A percentile compares a stretch with the other conserved stretches of the same genome.
Evolutionary conservation across 225 moss, liverwort and hornwort genomes (phyloP).

Genomic region (Straminergon stramineum): DNA sequence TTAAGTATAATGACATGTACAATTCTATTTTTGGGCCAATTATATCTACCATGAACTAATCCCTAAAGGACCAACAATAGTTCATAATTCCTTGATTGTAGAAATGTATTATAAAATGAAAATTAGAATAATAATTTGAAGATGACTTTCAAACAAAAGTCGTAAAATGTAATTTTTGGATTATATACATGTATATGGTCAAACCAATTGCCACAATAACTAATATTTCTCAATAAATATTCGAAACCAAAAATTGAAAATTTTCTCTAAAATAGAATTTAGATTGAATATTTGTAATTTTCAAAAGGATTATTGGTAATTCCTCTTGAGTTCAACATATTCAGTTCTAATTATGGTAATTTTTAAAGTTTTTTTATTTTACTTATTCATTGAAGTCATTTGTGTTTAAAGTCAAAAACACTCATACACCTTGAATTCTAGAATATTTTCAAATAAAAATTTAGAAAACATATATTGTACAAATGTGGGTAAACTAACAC

Average conservation of each 20-base stretch:
- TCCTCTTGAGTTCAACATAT: neutral
- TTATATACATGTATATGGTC: rapidly evolving
- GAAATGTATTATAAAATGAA: neutral
- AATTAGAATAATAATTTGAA: neutral
- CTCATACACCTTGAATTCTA: neutral
- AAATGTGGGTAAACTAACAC: neutral
- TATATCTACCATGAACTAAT: neutral
- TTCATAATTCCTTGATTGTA: rapidly evolving
- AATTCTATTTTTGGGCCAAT: neutral
- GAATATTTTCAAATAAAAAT: neutral
- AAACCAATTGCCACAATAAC: too few relatives aligned
- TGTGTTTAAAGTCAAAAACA: neutral
- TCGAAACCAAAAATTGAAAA: neutral
- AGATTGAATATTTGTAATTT: neutral
- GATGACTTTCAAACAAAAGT: neutral
- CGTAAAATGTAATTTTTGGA: neutral
- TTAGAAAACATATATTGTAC: rapidly evolving
- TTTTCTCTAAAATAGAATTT: neutral
- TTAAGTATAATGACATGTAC: rapidly evolving
- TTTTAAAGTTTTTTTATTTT: too few relatives aligned
- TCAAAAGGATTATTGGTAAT: neutral
- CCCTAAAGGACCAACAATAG: rapidly evolving
- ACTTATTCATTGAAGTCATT: neutral
- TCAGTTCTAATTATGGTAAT: neutral
- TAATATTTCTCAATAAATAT: neutral